Conservation (phyloP, 768 basidiomycete species). For the Sutorius australiensis region DNA sequence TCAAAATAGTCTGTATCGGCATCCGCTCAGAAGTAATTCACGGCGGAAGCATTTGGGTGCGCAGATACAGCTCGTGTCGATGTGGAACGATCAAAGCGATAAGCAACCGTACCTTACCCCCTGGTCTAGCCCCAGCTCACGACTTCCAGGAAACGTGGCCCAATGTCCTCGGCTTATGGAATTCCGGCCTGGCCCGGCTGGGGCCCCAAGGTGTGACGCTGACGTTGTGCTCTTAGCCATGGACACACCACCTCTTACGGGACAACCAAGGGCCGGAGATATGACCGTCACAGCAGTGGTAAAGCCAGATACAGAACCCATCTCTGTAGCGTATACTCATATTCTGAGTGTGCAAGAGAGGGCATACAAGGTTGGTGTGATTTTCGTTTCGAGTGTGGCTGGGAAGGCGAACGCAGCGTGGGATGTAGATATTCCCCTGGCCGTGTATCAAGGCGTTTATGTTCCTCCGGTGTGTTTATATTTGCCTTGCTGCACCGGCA, state of each 20-base stretch:
- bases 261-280: slow-evolving; percentile 7
- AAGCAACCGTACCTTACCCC: too few species aligned
- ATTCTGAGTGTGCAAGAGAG: slow-evolving; percentile 29
- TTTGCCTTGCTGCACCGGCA: neutral
- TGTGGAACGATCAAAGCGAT: too few species aligned
- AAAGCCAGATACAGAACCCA: neutral
- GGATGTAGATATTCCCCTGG: slow-evolving; percentile 27
- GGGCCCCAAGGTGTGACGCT: neutral
- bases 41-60: too few species aligned
- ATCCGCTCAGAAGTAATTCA: too few species aligned
- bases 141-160: too few species aligned
- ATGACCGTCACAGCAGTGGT: neutral
- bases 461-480: slow-evolving; percentile 26
- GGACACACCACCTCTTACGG: slow-evolving; percentile 1
- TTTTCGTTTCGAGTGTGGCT: neutral
- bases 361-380: slow-evolving; percentile 26
- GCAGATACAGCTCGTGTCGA: too few species aligned
- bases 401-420: neutral
- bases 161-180: too few species aligned
- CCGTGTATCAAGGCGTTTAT: slow-evolving; percentile 25
- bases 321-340: slow-evolving; percentile 13
- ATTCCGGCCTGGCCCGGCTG: too few species aligned
- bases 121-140: too few species aligned
- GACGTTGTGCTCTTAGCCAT: neutral
- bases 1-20: neutral